Base-by-base conservation (phyloP, 169 alveolate species). In the Eimeria maxima region DNA sequence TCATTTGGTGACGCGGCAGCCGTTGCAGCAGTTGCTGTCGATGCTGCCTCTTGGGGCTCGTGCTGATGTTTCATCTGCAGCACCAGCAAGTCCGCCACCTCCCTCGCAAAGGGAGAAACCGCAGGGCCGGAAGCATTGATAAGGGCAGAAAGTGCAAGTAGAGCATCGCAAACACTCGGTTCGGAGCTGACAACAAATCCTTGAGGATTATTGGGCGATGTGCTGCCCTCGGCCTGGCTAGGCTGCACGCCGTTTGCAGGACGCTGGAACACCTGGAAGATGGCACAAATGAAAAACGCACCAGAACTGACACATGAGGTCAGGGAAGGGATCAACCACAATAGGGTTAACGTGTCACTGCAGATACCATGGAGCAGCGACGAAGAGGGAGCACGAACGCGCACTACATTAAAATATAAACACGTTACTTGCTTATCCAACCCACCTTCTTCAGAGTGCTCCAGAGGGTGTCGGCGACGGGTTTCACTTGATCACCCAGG, bases 61-160 rank as follows among this genome's bases (percentile, higher is more conserved):
- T 81, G 55, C 47, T 88, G 92, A 55, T 71, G 93, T 63, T 81
- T 27, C 88, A 86, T 86, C 42, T 86, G 93, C 93, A 86, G 60
- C 76, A 86, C 60, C 78, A 86, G 78, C 93, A 93, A 33, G 80
- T 74, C 88, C 42, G 90, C 96, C 88, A 93, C 87, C 13, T 93
- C 96, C 38, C 80, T 93, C 63, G 93, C 96, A 47, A 93, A 93
- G 27, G 92, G 90, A 33, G 74, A 42, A 18, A 88, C 86, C 78
- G 96, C 90, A 20, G 93, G 80, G 7, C 96, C 96, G 3, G 96
- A 69, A 50, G 96, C 97, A 83, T 97, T 98, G 55, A 98, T 96
- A 86, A 98, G 95, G 67, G 99, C 98, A 50, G 98, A 96, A 18
- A 97, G 96, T 38, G 98, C 97, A 80, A 98, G 96, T 93, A 98